phyloP scores from a whole-genome alignment of 371 early-diverging fungal genomes.

The Lichtheimia ramosa region DNA sequence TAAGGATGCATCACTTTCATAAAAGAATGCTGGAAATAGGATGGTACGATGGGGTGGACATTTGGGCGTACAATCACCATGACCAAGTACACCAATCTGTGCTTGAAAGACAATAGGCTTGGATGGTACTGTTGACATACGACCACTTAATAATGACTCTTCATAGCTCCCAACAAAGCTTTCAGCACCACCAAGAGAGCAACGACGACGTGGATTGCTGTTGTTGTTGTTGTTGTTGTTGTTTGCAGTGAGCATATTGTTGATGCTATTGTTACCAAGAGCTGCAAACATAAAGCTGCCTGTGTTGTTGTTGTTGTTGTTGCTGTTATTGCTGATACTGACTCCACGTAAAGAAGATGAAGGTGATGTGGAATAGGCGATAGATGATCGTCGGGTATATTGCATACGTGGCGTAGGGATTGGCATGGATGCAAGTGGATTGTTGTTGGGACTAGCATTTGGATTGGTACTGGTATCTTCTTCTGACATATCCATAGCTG shows the following conservation, averaged over 20 bases:
- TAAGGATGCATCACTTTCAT: constrained; percentile 56
- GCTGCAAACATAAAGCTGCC: background rate
- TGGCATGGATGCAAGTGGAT: constrained; percentile 18
- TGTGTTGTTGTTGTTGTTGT: background rate
- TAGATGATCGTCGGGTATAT: constrained; percentile 32
- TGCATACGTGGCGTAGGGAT: constrained; percentile 41
- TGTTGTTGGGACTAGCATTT: constrained; percentile 6
- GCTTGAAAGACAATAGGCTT: constrained; percentile 73
- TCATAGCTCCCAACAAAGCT: constrained; percentile 79
- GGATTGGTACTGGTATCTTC: background rate
- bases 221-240: constrained; percentile 6
- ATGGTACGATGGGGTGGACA: constrained; percentile 71
- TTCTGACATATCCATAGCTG: constrained; percentile 28
- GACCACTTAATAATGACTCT: constrained; percentile 78
- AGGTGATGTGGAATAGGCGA: constrained; percentile 43
- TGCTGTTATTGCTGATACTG: too few relatives aligned
- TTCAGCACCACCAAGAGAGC: constrained; percentile 23
- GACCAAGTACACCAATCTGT: constrained; percentile 74
- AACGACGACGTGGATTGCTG: constrained; percentile 33
- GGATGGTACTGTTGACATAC: constrained; percentile 81
- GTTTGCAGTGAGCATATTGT: constrained; percentile 10
- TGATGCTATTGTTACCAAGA: too few relatives aligned
- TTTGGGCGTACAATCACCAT: constrained; percentile 56
- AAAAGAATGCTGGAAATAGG: constrained; percentile 77
- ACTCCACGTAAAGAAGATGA: constrained; percentile 9